Base-by-base conservation (phyloP, 371 early-diverging fungal genomes). In the Rhizopus delemar region DNA sequence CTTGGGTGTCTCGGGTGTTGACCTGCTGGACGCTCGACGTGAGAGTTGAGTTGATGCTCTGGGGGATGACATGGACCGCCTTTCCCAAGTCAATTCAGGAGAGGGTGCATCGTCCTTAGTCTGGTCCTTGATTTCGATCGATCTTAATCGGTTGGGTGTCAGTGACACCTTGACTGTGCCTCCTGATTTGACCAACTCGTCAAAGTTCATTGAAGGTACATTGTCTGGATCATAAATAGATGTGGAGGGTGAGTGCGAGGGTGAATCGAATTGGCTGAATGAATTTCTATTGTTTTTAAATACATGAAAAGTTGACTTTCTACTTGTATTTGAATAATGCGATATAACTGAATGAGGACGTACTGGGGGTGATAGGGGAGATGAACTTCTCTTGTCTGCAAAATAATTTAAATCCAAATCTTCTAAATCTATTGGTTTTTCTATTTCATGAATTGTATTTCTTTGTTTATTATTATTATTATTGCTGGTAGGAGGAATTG, bases 111-210 rank as follows among this genome's bases (percentile, higher is more conserved):
- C 62, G 1, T 57, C 62, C 15, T 51, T 69, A 13, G 57, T 57
- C 22, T 65, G 56, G 28, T 68, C 62, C 43, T 64, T 64, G 2
- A 84, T 73, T 59, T 86, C 86, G 45, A 86, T 84, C 1, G 84
- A 82, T 32, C 71, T 72, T 32, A 86, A 63, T 50, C 86, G 77
- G 60, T 80, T 84, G 3, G 86, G 86, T 15, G 86, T 86, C 43
- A 86, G 57, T 3, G 83, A 76, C 3, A 85, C 84, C 33, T 78
- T 78, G 69, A 81, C 77, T 1, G 86, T 86, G 33, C 77, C 74
- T 33, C 82, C 83, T 29, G 81, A 82, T 29, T 77, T 68, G 36
- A 86, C 79, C 3, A 86, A 49, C 34, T 79, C 80, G 48, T 86
- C 86, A 69, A 86, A 85, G 46, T 82, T 78, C 51, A 71, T 65